Conservation (phyloP, 805 yeast species). For the Saccharomycopsis sp. region DNA sequence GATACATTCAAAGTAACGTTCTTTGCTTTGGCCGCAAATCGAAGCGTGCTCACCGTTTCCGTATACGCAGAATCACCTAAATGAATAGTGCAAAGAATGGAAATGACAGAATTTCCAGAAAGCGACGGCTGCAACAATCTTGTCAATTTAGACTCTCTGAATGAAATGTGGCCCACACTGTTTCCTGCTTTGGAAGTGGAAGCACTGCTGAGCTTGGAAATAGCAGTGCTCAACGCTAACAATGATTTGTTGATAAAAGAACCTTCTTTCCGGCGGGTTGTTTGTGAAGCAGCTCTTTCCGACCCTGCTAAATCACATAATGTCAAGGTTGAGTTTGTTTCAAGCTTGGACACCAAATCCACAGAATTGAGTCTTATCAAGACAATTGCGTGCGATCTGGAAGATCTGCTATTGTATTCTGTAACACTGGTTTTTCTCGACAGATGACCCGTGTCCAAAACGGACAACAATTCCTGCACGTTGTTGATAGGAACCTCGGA, state of each 20-base stretch:
- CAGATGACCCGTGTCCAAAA: slow-evolving; percentile 61
- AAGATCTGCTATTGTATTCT: slow-evolving; percentile 77
- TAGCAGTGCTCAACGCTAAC: slow-evolving; percentile 86
- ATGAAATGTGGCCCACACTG: slow-evolving; percentile 64
- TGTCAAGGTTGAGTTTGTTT: slow-evolving; percentile 53
- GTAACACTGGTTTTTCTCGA: slow-evolving; percentile 79
- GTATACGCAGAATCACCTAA: slow-evolving; percentile 49
- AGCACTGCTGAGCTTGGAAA: slow-evolving; percentile 55
- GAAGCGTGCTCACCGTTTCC: slow-evolving; percentile 77
- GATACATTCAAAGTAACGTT: slow-evolving; percentile 66
- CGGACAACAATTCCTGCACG: slow-evolving; percentile 49
- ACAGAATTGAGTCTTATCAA: slow-evolving; percentile 49
- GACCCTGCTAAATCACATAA: slow-evolving; percentile 95
- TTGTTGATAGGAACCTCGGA: slow-evolving; percentile 48
- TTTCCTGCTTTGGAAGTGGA: slow-evolving; percentile 25
- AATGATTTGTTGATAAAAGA: slow-evolving; percentile 86
- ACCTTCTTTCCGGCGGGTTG: slow-evolving; percentile 86
- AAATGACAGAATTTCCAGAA: slow-evolving; percentile 76
- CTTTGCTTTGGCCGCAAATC: slow-evolving; percentile 92
- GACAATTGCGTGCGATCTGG: slow-evolving; percentile 87
- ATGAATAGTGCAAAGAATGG: slow-evolving; percentile 82
- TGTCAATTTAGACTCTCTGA: slow-evolving; percentile 87
- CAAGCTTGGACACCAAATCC: slow-evolving; percentile 32
- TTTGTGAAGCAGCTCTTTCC: slow-evolving; percentile 60
- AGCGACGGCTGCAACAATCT: slow-evolving; percentile 85